Evolutionary conservation across 1,139 yeast species (phyloP), one percentile per base, ranked within the genome.

Genomic region (Geotrichum europaeum): DNA sequence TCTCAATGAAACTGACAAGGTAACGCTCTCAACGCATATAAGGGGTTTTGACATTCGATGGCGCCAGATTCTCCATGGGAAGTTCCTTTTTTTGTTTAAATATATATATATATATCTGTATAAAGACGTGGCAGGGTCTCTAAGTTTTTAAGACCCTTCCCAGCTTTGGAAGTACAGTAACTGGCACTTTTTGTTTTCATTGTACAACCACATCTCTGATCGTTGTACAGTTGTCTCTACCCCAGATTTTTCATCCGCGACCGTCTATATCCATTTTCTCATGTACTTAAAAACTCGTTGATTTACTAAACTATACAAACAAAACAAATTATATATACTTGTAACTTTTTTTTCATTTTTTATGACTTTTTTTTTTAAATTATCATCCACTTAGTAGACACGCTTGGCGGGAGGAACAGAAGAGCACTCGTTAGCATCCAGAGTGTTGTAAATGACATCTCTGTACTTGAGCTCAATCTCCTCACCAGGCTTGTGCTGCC

Each of bases 351-450:
- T 36, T 36, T 13, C n/a, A 5, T 2, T 36, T 36, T 36, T 36
- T 36, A 36, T 36, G 43, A 36, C 43, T 6, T 36, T 36, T 36
- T 36, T 15, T 13, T 12, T 13, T 36, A 36, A 36, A 5, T 18
- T 43, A 9, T 12, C 43, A 49, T 54, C 43, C 25, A 9, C 49
- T 72, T 83, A 89, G 76, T 92, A 92, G 66, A 91, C 92, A 84
- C 98, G 94, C 79, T 86, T 85, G 64, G 96, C 96, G 65, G 98
- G 98, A 67, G 98, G 98, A 66, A 94, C 97, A 60, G 96, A 82
- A 78, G 91, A 89, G 84, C 97, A 90, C 78, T 94, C 99, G 66
- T 78, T 80, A 77, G 85, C 95, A 76, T 94, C 98, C 76, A 94
- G 82, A 58, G 99, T 94, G 64, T 85, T 81, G 68, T 81, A 81